A percentile compares a stretch with the other conserved stretches of the same genome.
Conservation (phyloP, 1,284 basidiomycete genomes). For the Leccinum subrobustum region DNA sequence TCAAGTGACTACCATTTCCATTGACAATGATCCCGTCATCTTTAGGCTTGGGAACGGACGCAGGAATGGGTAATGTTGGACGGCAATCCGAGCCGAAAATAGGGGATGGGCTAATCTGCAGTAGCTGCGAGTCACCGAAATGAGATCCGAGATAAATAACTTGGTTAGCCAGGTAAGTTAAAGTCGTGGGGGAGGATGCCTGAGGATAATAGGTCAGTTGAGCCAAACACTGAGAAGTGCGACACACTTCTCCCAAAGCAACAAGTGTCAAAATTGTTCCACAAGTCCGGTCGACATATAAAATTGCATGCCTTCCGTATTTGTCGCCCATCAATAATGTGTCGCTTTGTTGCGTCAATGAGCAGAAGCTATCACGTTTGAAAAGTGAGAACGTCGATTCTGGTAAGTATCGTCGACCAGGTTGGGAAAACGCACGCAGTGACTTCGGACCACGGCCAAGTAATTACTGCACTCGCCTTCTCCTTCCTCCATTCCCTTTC, state of each 20-base stretch:
- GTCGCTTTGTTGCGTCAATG: slow-evolving; percentile 42
- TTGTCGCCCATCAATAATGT: slow-evolving; percentile 74
- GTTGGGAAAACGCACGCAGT: slow-evolving; percentile 48
- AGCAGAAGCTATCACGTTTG: slow-evolving; percentile 45
- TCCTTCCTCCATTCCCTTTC: slow-evolving; percentile 52
- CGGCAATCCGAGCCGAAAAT: slow-evolving; percentile 37
- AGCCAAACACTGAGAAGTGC: background rate
- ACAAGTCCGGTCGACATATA: slow-evolving; percentile 51
- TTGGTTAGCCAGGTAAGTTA: slow-evolving; percentile 77
- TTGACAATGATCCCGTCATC: slow-evolving; percentile 48
- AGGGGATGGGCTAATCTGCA: slow-evolving; percentile 55
- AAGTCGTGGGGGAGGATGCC: slow-evolving; percentile 73
- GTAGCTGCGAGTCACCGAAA: slow-evolving; percentile 77
- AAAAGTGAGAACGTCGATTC: slow-evolving; percentile 1
- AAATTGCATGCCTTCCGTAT: slow-evolving; percentile 70
- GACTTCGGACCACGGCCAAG: slow-evolving; percentile 74
- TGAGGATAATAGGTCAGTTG: slow-evolving; percentile 31
- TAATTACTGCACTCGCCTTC: slow-evolving; percentile 51
- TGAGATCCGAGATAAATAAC: slow-evolving; percentile 84
- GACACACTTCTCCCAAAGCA: slow-evolving; percentile 71
- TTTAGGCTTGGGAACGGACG: slow-evolving; percentile 40
- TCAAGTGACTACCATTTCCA: slow-evolving; percentile 51
- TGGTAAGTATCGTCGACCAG: background rate
- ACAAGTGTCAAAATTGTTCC: slow-evolving; percentile 51
- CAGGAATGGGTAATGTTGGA: slow-evolving; percentile 52